Conservation (phyloP, 768 basidiomycete species). For the Pleurotus cornucopiae region DNA sequence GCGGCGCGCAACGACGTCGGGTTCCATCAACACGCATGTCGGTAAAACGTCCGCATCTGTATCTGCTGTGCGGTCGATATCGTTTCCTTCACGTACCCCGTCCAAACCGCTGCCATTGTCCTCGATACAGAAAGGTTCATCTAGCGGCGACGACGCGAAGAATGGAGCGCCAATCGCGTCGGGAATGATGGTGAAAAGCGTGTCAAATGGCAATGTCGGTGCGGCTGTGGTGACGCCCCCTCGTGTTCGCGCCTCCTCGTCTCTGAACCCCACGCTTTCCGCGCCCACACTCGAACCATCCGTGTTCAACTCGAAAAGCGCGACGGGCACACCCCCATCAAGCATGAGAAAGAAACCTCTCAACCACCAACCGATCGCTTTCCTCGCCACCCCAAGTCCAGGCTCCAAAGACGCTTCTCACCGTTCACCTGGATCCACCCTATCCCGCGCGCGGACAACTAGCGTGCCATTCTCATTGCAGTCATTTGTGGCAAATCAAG, state of each 20-base stretch:
- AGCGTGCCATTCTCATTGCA: conserved; percentile 4
- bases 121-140: not conserved
- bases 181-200: not conserved
- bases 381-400: conserved; percentile 3
- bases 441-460: not conserved
- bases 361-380: not conserved
- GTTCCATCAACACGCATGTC: not conserved
- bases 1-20: not conserved
- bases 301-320: not conserved
- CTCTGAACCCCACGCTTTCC: not conserved
- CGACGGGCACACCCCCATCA: not conserved
- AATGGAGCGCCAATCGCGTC: not conserved
- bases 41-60: conserved; percentile 2
- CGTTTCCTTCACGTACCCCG: not conserved
- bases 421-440: conserved; percentile 1
- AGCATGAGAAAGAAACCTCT: not conserved
- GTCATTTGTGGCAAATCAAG: not conserved
- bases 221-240: not conserved
- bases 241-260: conserved; percentile 5
- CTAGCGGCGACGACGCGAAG: not conserved
- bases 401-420: not conserved
- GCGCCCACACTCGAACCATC: not conserved
- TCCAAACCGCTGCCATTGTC: not conserved
- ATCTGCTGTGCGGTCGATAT: conserved; percentile 1
- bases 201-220: not conserved